Percentiles rank a stretch among this genome's conserved stretches.
Evolutionary conservation across 1,284 basidiomycete species (phyloP).

Genomic region (Irpex sp.): DNA sequence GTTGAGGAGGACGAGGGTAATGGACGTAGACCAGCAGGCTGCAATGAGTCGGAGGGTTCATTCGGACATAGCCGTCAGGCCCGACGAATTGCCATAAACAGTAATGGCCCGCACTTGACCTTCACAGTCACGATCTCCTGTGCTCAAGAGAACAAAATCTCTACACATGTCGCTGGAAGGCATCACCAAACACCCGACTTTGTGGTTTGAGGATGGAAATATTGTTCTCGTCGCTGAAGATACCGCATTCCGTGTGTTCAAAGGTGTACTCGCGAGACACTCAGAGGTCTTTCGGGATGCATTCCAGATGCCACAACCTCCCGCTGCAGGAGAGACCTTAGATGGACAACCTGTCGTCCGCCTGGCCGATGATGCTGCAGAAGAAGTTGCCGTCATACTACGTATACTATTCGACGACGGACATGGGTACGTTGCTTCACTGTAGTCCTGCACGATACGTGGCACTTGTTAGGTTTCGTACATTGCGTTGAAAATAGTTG

Average conservation of each 20-base stretch:
- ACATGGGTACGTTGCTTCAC: too few species aligned
- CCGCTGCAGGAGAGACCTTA: background rate
- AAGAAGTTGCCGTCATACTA: background rate
- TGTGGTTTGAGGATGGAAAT: constrained; percentile 67
- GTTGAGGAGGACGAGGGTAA: background rate
- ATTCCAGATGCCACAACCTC: constrained; percentile 26
- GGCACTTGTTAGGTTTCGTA: too few species aligned
- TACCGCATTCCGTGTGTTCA: constrained; percentile 60
- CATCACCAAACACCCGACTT: background rate
- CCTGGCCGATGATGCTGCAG: background rate
- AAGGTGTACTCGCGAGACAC: constrained; percentile 57
- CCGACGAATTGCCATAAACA: too few species aligned
- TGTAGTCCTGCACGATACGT: too few species aligned
- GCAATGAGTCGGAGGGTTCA: background rate
- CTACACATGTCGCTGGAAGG: too few species aligned
- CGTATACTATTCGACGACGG: background rate
- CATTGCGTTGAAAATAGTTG: too few species aligned
- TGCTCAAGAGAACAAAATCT: too few species aligned
- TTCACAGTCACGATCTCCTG: too few species aligned
- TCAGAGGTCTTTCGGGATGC: constrained; percentile 62
- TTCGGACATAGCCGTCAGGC: too few species aligned
- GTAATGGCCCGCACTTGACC: too few species aligned
- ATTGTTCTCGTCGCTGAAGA: constrained; percentile 49
- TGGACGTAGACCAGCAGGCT: background rate
- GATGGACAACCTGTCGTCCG: background rate